phyloP scores from a whole-genome alignment of 441 rosid species.

The Croton setiger region DNA sequence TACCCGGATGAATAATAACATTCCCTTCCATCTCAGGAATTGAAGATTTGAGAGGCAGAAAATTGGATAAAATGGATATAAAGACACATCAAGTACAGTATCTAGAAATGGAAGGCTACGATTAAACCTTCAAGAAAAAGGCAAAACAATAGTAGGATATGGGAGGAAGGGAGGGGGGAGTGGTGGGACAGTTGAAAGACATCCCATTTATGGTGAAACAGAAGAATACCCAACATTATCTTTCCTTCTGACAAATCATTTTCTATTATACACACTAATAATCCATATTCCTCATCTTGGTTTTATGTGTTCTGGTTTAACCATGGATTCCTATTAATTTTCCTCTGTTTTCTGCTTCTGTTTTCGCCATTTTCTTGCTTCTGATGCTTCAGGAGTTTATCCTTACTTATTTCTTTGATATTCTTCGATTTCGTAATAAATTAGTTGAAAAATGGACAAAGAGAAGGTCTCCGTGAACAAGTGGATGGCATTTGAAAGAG shows the following conservation, averaged over 20 bases:
- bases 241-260: slow-evolving; percentile 13
- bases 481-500: slow-evolving; percentile 76
- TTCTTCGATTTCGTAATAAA: no score
- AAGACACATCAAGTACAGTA: not conserved
- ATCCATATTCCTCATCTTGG: not conserved
- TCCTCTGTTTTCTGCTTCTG: not conserved
- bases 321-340: no score
- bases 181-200: not conserved
- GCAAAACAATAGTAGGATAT: not conserved
- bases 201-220: slow-evolving; percentile 14
- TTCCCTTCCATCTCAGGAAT: no score
- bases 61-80: not conserved
- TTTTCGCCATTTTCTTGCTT: not conserved
- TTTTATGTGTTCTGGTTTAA: not conserved
- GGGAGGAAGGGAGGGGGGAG: not conserved
- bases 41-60: not conserved
- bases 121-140: not conserved
- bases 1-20: not conserved
- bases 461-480: slow-evolving; percentile 31
- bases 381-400: slow-evolving; percentile 11
- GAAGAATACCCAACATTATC: slow-evolving; percentile 29
- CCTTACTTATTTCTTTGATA: no score
- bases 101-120: not conserved
- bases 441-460: slow-evolving; percentile 22
- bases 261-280: slow-evolving; percentile 7